phyloP scores from a whole-genome alignment of 2,329 filamentous ascomycete species.

The Teratosphaeria nubilosa region DNA sequence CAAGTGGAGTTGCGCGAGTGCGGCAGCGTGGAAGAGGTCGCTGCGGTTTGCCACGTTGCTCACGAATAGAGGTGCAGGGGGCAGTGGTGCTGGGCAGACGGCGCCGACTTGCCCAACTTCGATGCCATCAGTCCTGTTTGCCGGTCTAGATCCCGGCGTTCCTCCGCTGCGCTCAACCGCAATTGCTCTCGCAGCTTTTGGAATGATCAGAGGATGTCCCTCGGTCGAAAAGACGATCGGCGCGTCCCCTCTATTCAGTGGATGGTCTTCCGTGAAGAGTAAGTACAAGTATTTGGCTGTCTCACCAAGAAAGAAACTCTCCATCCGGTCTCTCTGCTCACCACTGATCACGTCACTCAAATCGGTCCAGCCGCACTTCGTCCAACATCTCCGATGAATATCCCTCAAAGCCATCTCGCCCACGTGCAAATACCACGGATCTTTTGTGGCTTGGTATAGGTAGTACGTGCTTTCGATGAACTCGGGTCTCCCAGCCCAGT shows the following conservation, averaged over 20 bases:
- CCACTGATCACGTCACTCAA: slow-evolving; percentile 53
- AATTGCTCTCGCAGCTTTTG: slow-evolving; percentile 3
- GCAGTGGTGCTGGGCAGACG: slow-evolving; percentile 56
- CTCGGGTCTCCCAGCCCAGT: slow-evolving; percentile 93
- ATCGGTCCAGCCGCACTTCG: slow-evolving; percentile 86
- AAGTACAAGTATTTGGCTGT: slow-evolving; percentile 94
- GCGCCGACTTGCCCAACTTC: slow-evolving; percentile 24
- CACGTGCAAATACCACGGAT: slow-evolving; percentile 92
- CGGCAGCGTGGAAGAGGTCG: slow-evolving; percentile 83
- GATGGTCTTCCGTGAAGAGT: slow-evolving; percentile 76
- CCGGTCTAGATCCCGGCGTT: neutral
- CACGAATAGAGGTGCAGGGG: slow-evolving; percentile 54
- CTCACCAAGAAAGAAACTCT: slow-evolving; percentile 96
- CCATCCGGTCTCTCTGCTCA: slow-evolving; percentile 88
- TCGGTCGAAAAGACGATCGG: slow-evolving; percentile 93
- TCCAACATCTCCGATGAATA: slow-evolving; percentile 80
- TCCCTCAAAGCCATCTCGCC: slow-evolving; percentile 92
- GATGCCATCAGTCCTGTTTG: neutral
- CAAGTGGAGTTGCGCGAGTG: slow-evolving; percentile 69
- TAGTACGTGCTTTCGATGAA: slow-evolving; percentile 97
- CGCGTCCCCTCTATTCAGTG: slow-evolving; percentile 75
- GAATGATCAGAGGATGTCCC: slow-evolving; percentile 79
- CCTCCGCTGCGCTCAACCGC: neutral
- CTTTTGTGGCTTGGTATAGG: slow-evolving; percentile 82
- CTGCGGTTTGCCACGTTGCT: slow-evolving; percentile 69